phyloP scores from a whole-genome alignment of 768 basidiomycete genomes.

The Tricholoma flavovirens region DNA sequence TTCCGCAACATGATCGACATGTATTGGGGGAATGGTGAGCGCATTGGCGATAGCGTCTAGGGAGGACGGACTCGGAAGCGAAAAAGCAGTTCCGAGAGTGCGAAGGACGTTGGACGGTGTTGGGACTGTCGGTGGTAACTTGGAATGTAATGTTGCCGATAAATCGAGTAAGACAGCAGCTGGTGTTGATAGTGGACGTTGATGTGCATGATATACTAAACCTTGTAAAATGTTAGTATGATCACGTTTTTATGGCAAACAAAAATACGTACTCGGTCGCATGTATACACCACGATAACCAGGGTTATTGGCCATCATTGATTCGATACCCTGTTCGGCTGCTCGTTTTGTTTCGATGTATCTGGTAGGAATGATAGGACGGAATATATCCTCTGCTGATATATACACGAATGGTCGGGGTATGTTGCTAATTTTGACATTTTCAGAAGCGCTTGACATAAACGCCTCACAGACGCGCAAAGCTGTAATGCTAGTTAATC shows the following conservation, averaged over 20 bases:
- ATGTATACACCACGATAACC: constrained; percentile 71
- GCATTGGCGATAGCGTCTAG: constrained; percentile 71
- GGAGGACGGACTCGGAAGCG: constrained; percentile 34
- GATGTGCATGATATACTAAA: constrained; percentile 93
- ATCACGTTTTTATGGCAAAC: neutral
- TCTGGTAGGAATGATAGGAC: constrained; percentile 75
- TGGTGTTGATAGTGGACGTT: constrained; percentile 83
- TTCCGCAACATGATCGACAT: constrained; percentile 92
- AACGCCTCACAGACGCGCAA: constrained; percentile 76
- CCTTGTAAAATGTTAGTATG: constrained; percentile 39
- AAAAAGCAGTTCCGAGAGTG: constrained; percentile 35
- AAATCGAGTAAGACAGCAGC: constrained; percentile 80
- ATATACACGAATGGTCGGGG: constrained; percentile 84
- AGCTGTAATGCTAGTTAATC: constrained; percentile 34
- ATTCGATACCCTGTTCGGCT: constrained; percentile 69
- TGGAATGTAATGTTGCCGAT: constrained; percentile 66
- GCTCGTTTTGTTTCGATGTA: constrained; percentile 96
- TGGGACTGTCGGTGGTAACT: constrained; percentile 49
- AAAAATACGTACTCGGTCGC: constrained; percentile 68
- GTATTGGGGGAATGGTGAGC: constrained; percentile 82
- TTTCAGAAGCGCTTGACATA: constrained; percentile 32
- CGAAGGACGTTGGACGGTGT: constrained; percentile 64
- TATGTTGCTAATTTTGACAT: constrained; percentile 19
- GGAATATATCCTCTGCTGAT: constrained; percentile 91
- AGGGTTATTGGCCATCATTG: constrained; percentile 39